Evolutionary conservation across 192 early-diverging fungal species (phyloP).

Genomic region (Dissophora ornata): DNA sequence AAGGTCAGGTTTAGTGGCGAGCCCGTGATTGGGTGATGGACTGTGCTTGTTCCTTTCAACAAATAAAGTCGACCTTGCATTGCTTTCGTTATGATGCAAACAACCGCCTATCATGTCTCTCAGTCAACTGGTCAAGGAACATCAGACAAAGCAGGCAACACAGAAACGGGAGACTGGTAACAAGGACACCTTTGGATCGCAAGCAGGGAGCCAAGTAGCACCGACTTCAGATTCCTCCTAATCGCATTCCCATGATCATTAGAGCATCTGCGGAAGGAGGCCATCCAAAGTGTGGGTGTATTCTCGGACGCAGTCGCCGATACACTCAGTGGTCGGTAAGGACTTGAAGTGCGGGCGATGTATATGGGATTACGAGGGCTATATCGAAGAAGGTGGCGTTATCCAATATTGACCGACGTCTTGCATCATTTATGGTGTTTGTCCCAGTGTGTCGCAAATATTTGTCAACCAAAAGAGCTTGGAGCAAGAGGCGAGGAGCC

Average conservation of each 20-base stretch:
- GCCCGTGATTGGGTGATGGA: too few species aligned
- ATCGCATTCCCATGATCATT: too few species aligned
- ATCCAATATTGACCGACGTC: too few species aligned
- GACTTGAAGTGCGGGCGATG: too few species aligned
- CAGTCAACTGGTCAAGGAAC: conserved; percentile 64
- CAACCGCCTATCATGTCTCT: conserved; percentile 49
- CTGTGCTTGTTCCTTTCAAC: too few species aligned
- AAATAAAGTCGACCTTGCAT: too few species aligned
- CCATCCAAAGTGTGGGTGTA: conserved; percentile 56
- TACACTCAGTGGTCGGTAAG: conserved; percentile 66
- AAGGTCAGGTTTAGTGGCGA: too few species aligned
- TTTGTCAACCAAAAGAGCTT: conserved; percentile 74
- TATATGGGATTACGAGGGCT: too few species aligned
- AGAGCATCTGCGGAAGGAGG: conserved; percentile 73
- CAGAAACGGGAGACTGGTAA: conserved; percentile 66
- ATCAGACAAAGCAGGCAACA: conserved; percentile 68
- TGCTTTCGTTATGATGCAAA: background rate
- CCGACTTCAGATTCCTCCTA: too few species aligned
- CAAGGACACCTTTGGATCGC: background rate
- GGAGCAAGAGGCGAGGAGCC: conserved; percentile 67
- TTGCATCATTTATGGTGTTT: background rate
- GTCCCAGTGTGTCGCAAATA: conserved; percentile 63
- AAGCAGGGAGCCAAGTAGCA: too few species aligned
- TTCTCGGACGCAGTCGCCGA: conserved; percentile 71
- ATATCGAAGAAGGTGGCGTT: too few species aligned